phyloP scores from a whole-genome alignment of 805 yeast genomes.

The Candida tammaniensis region DNA sequence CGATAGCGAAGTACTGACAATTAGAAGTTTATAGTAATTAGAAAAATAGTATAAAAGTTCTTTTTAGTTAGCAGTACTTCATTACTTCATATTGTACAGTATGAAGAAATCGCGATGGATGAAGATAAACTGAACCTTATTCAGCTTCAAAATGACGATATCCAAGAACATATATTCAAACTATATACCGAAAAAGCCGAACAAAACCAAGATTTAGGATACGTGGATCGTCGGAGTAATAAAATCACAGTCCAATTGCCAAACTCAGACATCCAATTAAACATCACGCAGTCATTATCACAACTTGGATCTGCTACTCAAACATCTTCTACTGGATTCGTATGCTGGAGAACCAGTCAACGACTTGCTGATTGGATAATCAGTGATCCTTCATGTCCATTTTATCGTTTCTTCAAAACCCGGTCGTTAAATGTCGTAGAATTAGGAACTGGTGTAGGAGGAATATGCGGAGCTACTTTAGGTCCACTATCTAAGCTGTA shows the following conservation, averaged over 20 bases:
- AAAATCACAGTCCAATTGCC: constrained; percentile 21
- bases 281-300: constrained; percentile 32
- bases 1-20: not conserved
- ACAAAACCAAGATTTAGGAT: constrained; percentile 31
- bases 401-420: constrained; percentile 12
- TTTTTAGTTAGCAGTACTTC: too few species aligned
- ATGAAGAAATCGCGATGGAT: too few species aligned
- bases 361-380: constrained; percentile 53
- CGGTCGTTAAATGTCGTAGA: constrained; percentile 40
- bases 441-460: constrained; percentile 62
- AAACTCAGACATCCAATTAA: constrained; percentile 21
- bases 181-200: constrained; percentile 27
- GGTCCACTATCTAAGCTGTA: constrained; percentile 33
- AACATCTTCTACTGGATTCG: constrained; percentile 51
- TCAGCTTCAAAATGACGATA: constrained; percentile 11
- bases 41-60: not conserved
- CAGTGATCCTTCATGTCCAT: constrained; percentile 24
- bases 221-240: constrained; percentile 27
- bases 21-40: too few species aligned
- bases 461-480: constrained; percentile 42
- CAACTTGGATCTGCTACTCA: constrained; percentile 30
- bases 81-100: too few species aligned
- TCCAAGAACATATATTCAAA: constrained; percentile 32
- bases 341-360: constrained; percentile 56
- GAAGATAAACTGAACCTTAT: not conserved